Percentiles rank a stretch among this genome's conserved stretches.
Evolutionary conservation across 495 filamentous ascomycete species (phyloP).

Genomic region (Pseudomonodictys pantanalensis): DNA sequence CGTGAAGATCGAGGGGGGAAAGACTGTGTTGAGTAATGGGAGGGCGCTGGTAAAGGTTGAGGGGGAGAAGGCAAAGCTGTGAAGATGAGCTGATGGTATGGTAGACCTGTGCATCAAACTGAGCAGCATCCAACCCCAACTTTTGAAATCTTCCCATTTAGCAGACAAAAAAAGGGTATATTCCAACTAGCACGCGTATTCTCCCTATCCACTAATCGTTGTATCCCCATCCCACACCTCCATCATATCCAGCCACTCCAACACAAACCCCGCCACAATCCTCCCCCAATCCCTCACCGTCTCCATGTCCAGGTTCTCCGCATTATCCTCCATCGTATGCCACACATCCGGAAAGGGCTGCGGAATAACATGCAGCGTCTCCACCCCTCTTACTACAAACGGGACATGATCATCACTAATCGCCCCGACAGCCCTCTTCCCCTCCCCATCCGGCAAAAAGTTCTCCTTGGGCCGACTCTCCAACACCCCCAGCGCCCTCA

Average conservation of each 20-base stretch:
- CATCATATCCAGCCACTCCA: constrained; percentile 80
- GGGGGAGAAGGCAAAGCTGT: constrained; percentile 64
- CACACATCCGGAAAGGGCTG: constrained; percentile 78
- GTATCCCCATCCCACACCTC: constrained; percentile 22
- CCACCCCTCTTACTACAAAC: constrained; percentile 80
- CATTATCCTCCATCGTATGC: constrained; percentile 84
- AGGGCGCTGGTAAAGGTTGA: constrained; percentile 69
- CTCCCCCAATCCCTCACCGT: constrained; percentile 86
- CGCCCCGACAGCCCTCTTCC: background rate
- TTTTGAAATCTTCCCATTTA: background rate
- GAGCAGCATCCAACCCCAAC: too few species aligned
- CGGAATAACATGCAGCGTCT: constrained; percentile 84
- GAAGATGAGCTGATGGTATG: too few species aligned
- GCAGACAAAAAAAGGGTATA: too few species aligned
- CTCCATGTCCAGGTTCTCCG: constrained; percentile 74
- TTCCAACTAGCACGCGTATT: too few species aligned
- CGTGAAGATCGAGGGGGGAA: constrained; percentile 66
- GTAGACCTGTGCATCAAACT: too few species aligned
- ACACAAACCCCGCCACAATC: constrained; percentile 77
- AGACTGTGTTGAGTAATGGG: constrained; percentile 80
- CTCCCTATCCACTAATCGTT: too few species aligned
- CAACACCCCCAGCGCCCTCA: constrained; percentile 58
- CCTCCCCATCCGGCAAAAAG: constrained; percentile 30
- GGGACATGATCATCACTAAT: constrained; percentile 88
- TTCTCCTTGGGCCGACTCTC: constrained; percentile 45